A percentile compares a stretch with the other conserved stretches of the same genome.
These are phyloP conservation scores for Trichoderma sp. DNA, from an alignment of 2,329 filamentous ascomycete genomes.

Conservation along the genomic window DNA sequence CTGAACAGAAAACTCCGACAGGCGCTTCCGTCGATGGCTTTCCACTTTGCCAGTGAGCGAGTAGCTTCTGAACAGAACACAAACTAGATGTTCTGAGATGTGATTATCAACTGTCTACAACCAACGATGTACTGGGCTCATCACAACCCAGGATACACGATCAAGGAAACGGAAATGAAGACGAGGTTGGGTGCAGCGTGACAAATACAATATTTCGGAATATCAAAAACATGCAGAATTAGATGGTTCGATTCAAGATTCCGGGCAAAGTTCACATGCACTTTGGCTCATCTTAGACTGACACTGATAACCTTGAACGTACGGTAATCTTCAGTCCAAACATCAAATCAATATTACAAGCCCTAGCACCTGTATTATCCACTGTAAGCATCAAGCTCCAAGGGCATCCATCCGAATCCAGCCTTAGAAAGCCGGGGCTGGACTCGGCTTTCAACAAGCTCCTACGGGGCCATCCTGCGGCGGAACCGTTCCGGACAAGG, in stretches of 20 bases:
- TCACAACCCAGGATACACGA: neutral
- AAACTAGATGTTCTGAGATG: neutral
- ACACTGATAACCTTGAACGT: neutral
- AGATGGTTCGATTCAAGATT: neutral
- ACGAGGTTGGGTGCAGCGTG: neutral
- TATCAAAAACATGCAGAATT: neutral
- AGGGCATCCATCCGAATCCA: neutral
- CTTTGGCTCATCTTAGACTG: neutral
- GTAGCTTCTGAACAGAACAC: neutral
- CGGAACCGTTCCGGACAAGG: slow-evolving; percentile 13
- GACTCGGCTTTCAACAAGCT: neutral
- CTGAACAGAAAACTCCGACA: neutral
- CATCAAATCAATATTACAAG: neutral
- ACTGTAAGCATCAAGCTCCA: neutral
- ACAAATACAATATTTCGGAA: neutral
- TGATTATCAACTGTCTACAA: neutral
- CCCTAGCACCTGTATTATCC: neutral
- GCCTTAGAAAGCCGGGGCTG: neutral
- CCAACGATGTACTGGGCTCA: neutral
- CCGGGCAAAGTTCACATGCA: neutral
- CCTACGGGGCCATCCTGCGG: neutral
- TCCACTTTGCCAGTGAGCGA: neutral
- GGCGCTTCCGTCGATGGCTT: neutral
- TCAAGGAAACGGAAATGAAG: neutral
- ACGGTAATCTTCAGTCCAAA: neutral